These are phyloP conservation scores for Nematocida parisii DNA, from an alignment of 371 early-diverging fungal species.

Conservation along the genomic window DNA sequence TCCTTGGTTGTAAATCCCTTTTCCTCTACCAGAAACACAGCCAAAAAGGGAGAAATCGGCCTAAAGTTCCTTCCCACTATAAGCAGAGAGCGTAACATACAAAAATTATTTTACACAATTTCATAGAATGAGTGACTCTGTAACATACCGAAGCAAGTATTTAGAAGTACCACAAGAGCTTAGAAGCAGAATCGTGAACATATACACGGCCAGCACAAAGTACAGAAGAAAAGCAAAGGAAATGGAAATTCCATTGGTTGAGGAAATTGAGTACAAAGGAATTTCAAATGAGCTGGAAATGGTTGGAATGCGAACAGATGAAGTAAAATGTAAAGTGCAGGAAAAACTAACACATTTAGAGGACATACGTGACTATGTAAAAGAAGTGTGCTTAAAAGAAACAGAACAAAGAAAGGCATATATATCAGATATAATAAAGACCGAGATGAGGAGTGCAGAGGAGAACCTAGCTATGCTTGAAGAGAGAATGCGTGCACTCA, in stretches of 20 bases:
- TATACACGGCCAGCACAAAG: constrained; percentile 18
- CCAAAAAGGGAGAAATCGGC: constrained; percentile 65
- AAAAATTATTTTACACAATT: constrained; percentile 24
- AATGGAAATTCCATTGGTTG: neutral
- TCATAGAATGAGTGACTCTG: constrained; percentile 24
- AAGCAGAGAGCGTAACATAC: constrained; percentile 41
- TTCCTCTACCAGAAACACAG: constrained; percentile 63
- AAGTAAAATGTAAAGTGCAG: constrained; percentile 41
- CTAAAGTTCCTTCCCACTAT: constrained; percentile 58
- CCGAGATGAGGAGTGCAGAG: constrained; percentile 30
- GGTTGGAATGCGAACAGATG: constrained; percentile 41
- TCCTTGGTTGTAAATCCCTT: constrained; percentile 64
- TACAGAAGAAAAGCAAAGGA: constrained; percentile 33
- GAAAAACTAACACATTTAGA: constrained; percentile 38
- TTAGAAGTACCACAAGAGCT: constrained; percentile 5
- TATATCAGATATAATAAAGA: constrained; percentile 23
- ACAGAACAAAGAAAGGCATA: constrained; percentile 27
- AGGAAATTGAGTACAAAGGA: constrained; percentile 49
- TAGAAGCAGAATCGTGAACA: constrained; percentile 25
- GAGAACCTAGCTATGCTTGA: constrained; percentile 17
- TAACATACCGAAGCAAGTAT: constrained; percentile 39
- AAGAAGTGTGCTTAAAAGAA: neutral
- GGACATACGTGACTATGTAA: constrained; percentile 38
- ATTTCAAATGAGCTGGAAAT: constrained; percentile 44
- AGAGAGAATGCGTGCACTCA: constrained; percentile 25